Evolutionary conservation across 2,329 filamentous ascomycete species (phyloP), one percentile per base, ranked within the genome.

Genomic region (Colletotrichum melonis): DNA sequence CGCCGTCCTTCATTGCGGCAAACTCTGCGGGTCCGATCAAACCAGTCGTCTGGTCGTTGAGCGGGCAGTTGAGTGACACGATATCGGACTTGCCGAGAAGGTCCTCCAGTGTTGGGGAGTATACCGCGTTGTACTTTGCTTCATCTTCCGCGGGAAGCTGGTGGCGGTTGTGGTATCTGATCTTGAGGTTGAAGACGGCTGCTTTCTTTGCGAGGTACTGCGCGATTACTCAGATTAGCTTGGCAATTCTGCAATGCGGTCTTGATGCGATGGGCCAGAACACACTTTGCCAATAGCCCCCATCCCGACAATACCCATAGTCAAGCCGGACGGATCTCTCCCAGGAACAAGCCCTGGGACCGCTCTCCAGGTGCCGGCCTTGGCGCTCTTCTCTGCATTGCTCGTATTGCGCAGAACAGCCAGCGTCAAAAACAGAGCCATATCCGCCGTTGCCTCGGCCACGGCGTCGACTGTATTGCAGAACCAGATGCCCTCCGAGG

Each of bases 381-480:
- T 77, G 0, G 81, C 76, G 12, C 78, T 80, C 59, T 78, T 82
- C 75, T 87, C 84, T 3, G 82, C 82, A 1, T 79, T 76, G 4
- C 77, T 82, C 0, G 86, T 82, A 70, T 89, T 86, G 63, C 87
- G 84, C 24, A 90, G 76, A 1, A 84, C 78, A 0, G 80, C 78
- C 1, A 83, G 65, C 0, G 68, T 76, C 0, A 83, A 63, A 54
- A 82, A 83, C 32, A 82, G 75, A 16, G 87, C 84, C 83, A 88
- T 86, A 56, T 88, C 86, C 0, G 86, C 86, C 0, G 86, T 88
- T 2, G 88, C 86, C 69, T 90, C 86, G 0, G 88, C 84, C 0
- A 88, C 42, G 0, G 87, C 88, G 72, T 90, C 84, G 2, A 86
- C 78, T 0, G 85, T 84, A 75, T 89, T 90, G 80, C 87, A 90